Conservation (phyloP, 495 filamentous ascomycete genomes). For the Podospora sp. region DNA sequence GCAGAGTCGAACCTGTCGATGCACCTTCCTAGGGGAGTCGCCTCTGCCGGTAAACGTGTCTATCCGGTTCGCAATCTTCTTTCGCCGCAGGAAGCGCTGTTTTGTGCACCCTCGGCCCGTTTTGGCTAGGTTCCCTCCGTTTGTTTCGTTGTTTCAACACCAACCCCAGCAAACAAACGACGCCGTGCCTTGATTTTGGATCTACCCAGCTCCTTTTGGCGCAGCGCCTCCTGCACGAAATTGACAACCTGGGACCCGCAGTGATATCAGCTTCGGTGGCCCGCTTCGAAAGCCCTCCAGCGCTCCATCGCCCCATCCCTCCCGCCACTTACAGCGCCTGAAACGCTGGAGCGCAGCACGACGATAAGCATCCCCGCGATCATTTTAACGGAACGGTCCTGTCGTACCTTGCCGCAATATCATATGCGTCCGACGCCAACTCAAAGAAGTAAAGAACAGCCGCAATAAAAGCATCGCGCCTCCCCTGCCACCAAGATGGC, state of each 20-base stretch:
- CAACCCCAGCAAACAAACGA: background rate
- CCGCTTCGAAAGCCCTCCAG: background rate
- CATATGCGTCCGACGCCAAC: constrained; percentile 16
- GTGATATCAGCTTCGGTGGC: constrained; percentile 12
- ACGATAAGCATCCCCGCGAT: constrained; percentile 12
- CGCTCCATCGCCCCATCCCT: constrained; percentile 11
- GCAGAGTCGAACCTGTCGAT: background rate
- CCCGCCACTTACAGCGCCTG: constrained; percentile 7
- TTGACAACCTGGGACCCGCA: constrained; percentile 10
- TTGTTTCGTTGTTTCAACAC: constrained; percentile 14
- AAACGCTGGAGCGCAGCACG: background rate
- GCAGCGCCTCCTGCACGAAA: constrained; percentile 19
- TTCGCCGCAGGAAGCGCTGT: constrained; percentile 6
- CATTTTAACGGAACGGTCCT: constrained; percentile 18
- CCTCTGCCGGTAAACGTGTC: constrained; percentile 12
- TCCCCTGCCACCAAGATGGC: constrained; percentile 35
- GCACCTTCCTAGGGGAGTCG: too few species aligned
- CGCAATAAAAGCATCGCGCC: constrained; percentile 30
- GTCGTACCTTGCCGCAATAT: background rate
- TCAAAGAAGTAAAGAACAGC: constrained; percentile 18
- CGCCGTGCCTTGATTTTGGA: constrained; percentile 29
- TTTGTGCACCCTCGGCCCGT: constrained; percentile 2
- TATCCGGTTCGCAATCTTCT: background rate
- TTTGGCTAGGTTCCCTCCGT: constrained; percentile 4
- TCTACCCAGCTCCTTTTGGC: constrained; percentile 20